Evolutionary conservation across 306 rosid species (phyloP).

Genomic region (Fragaria nilgerrensis): DNA sequence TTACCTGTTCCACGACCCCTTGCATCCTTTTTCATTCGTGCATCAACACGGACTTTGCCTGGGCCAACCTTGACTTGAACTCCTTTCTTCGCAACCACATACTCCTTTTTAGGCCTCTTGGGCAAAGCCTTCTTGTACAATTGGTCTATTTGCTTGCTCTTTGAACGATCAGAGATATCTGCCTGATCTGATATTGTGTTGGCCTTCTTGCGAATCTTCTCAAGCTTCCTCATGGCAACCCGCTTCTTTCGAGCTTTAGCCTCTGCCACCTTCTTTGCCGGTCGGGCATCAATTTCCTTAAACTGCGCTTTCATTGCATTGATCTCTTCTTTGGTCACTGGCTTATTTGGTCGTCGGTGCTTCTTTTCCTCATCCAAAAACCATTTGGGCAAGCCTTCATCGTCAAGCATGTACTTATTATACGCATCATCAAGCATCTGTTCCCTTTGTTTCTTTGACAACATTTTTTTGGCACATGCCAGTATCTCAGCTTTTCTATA

Average conservation of each 20-base stretch:
- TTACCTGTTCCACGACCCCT: conserved; percentile 48
- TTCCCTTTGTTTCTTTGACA: conserved; percentile 71
- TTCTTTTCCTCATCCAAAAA: conserved; percentile 80
- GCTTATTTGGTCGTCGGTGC: conserved; percentile 66
- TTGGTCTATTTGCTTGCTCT: conserved; percentile 79
- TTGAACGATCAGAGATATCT: conserved; percentile 78
- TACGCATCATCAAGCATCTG: conserved; percentile 75
- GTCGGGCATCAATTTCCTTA: conserved; percentile 75
- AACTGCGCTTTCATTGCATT: conserved; percentile 85
- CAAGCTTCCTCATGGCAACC: conserved; percentile 74
- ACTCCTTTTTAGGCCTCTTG: conserved; percentile 71
- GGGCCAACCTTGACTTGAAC: conserved; percentile 73
- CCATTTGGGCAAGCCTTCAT: conserved; percentile 84
- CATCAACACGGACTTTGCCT: conserved; percentile 79
- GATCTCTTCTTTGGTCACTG: conserved; percentile 78
- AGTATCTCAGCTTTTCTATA: conserved; percentile 69
- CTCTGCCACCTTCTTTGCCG: conserved; percentile 60
- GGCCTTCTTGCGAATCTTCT: conserved; percentile 92
- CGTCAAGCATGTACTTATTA: conserved; percentile 77
- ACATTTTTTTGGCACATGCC: conserved; percentile 82
- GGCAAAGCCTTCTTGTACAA: conserved; percentile 73
- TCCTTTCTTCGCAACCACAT: conserved; percentile 96
- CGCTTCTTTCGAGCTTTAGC: conserved; percentile 80
- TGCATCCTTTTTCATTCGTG: conserved; percentile 81
- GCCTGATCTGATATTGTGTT: conserved; percentile 85